Percentiles rank a stretch among this genome's conserved stretches.
Evolutionary conservation across 2,329 filamentous ascomycete genomes (phyloP).

Genomic region (Penicillium sclerotigenum): DNA sequence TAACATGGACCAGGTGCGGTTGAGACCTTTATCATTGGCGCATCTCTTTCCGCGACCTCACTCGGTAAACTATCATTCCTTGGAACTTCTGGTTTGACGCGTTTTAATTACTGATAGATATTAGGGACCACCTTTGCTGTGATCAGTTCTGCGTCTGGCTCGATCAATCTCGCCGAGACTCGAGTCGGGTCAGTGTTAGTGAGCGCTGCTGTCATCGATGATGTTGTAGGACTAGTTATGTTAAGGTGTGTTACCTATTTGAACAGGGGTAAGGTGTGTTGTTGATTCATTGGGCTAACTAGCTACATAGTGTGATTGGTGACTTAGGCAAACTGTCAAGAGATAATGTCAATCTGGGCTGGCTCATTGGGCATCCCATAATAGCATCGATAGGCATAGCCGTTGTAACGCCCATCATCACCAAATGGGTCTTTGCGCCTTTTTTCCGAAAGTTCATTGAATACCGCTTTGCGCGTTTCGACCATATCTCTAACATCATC

Average conservation of each 20-base stretch:
- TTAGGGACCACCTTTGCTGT: conserved; percentile 33
- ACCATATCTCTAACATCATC: conserved; percentile 34
- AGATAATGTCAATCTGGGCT: conserved; percentile 33
- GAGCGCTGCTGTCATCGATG: conserved; percentile 49
- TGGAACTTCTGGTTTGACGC: neutral
- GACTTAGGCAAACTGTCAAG: conserved; percentile 25
- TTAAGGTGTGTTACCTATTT: conserved; percentile 17
- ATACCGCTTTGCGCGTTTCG: conserved; percentile 32
- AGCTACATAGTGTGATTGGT: conserved; percentile 31
- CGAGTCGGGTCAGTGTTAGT: conserved; percentile 46
- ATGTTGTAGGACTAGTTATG: conserved; percentile 46
- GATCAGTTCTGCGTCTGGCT: conserved; percentile 30
- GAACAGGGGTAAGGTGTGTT: too few species aligned
- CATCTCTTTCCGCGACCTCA: conserved; percentile 31
- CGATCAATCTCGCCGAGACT: conserved; percentile 44
- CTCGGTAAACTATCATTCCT: conserved; percentile 18
- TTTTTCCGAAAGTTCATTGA: conserved; percentile 38
- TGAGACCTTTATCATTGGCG: conserved; percentile 34
- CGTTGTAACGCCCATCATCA: conserved; percentile 35
- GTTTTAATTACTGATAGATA: neutral
- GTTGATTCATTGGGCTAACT: neutral
- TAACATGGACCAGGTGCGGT: conserved; percentile 25
- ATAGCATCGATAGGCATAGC: conserved; percentile 39
- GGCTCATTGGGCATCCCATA: conserved; percentile 41
- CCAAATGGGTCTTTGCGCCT: conserved; percentile 41